Conservation (phyloP, 768 basidiomycete species). For the Collybiopsis luxurians region DNA sequence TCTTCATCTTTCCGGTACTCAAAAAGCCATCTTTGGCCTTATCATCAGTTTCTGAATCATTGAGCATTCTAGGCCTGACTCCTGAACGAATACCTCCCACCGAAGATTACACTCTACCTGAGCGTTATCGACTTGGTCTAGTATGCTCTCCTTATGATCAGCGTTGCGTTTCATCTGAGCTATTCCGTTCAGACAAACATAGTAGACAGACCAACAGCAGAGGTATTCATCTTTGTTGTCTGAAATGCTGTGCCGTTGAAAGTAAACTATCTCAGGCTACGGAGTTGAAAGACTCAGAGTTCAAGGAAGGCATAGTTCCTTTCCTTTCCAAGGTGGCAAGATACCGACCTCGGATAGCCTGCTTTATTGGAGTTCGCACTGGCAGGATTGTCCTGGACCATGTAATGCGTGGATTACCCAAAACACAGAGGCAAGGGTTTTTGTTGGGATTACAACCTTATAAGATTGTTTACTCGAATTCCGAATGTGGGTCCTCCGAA, state of each 20-base stretch:
- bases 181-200: slow-evolving; percentile 63
- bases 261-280: slow-evolving; percentile 36
- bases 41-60: neutral
- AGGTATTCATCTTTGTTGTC: slow-evolving; percentile 35
- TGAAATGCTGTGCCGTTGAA: neutral
- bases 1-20: slow-evolving; percentile 61
- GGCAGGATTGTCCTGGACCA: slow-evolving; percentile 29
- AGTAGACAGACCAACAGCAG: slow-evolving; percentile 63
- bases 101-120: slow-evolving; percentile 62
- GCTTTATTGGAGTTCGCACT: slow-evolving; percentile 78
- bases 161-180: neutral
- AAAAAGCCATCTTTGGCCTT: neutral
- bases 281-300: slow-evolving; percentile 54
- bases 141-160: slow-evolving; percentile 37
- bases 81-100: slow-evolving; percentile 44
- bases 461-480: slow-evolving; percentile 7
- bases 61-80: slow-evolving; percentile 50
- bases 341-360: slow-evolving; percentile 63
- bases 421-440: neutral
- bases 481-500: no score
- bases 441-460: neutral
- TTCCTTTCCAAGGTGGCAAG: slow-evolving; percentile 58
- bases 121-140: slow-evolving; percentile 58
- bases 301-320: slow-evolving; percentile 47
- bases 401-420: slow-evolving; percentile 8